These are phyloP conservation scores for Acer campestre DNA, from an alignment of 345 rosid species.

Conservation along the genomic window DNA sequence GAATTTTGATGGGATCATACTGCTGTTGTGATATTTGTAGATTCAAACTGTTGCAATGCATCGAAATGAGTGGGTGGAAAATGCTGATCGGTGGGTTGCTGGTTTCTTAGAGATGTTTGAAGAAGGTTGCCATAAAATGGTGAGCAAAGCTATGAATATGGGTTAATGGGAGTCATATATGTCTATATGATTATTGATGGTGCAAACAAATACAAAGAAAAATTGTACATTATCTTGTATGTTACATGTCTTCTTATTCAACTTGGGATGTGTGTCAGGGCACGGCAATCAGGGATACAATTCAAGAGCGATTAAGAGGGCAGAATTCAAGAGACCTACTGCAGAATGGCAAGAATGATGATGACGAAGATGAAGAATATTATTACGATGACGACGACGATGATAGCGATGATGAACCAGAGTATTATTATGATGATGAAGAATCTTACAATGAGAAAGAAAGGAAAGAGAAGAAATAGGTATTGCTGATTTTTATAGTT, in stretches of 20 bases:
- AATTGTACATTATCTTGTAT: background rate
- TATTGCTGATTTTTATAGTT: background rate
- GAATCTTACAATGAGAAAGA: constrained; percentile 46
- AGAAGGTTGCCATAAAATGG: constrained; percentile 99
- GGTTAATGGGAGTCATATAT: background rate
- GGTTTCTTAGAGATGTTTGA: constrained; percentile 98
- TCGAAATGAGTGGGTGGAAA: constrained; percentile 94
- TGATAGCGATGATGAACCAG: constrained; percentile 33
- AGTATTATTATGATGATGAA: constrained; percentile 43
- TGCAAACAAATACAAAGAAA: background rate
- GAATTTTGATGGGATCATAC: constrained; percentile 1
- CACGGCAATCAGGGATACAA: constrained; percentile 80
- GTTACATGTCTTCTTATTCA: background rate
- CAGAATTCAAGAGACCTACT: constrained; percentile 43
- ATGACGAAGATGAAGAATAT: constrained; percentile 31
- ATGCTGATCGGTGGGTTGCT: constrained; percentile 98
- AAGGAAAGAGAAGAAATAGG: constrained; percentile 28
- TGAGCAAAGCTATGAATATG: constrained; percentile 31
- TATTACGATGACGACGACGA: constrained; percentile 18
- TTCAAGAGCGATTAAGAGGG: constrained; percentile 71
- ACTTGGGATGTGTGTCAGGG: constrained; percentile 45
- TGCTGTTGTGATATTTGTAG: constrained; percentile 31
- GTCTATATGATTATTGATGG: background rate
- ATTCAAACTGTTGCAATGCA: constrained; percentile 80
- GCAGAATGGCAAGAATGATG: constrained; percentile 37